Evolutionary conservation across 768 basidiomycete genomes (phyloP), one percentile per base, ranked within the genome.

Genomic region (Tubosaeta brunneosetosa): DNA sequence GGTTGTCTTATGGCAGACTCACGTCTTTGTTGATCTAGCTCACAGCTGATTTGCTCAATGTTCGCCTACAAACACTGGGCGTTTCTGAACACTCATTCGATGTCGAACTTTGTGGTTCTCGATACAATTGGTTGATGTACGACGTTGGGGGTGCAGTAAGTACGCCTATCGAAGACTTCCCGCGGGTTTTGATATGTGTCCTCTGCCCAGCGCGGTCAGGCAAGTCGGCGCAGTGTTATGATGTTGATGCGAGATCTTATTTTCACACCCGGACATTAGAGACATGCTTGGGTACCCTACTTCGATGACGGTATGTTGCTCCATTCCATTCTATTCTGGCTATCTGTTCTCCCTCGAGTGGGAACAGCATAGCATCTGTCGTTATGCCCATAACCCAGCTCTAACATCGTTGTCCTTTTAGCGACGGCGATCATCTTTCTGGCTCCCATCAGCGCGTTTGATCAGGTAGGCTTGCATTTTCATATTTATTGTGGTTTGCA

Each of bases 361-460:
- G 59, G 32, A 36, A 43, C 33, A 43, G 55, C 60, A 65, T 55
- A 59, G 56, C 62, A 52, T 53, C 6, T 22, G 50, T 56, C n/a
- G 51, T 46, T 19, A 49, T 51, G 11, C 56, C 49, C 48, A 6
- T 59, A 26, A 53, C 52, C 37, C 51, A 45, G 40, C 14, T 17
- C 51, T 61, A 44, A 52, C 48, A 19, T 22, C 7, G 29, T 58
- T 53, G 34, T 45, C 9, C 52, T 52, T 32, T 44, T 62, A 90
- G 88, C 87, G 4, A 84, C 86, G 41, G 88, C 90, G 31, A 84
- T 92, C 63, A 91, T 92, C 67, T 92, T 92, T 68, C 72, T 92
- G 46, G 90, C 88, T 47, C 90, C 90, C 37, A 85, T 92, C 56
- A 88, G 86, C 61, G 90, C 90, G 37, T 92, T 88, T 65, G 88